These are phyloP conservation scores for Cryptomeria japonica DNA, from an alignment of 75 land plant species.

Conservation along the genomic window DNA sequence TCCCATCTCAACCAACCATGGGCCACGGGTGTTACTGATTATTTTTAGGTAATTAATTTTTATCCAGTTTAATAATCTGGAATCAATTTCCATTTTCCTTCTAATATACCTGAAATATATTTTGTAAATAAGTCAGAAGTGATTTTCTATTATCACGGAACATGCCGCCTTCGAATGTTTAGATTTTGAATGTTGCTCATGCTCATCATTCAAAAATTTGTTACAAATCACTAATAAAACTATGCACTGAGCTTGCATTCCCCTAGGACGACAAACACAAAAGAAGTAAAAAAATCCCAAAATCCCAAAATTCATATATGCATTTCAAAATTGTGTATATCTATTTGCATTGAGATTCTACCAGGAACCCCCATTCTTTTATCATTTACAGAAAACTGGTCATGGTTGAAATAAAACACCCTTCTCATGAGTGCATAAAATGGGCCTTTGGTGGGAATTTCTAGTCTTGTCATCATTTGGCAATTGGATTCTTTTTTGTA, in stretches of 20 bases:
- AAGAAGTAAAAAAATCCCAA: background rate
- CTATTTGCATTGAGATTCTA: background rate
- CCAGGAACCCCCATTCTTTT: background rate
- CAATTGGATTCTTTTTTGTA: background rate
- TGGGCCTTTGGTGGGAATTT: background rate
- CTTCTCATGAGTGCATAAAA: background rate
- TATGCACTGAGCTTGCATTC: background rate
- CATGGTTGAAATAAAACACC: background rate
- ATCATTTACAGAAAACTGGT: background rate
- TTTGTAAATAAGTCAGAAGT: background rate
- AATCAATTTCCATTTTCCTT: background rate
- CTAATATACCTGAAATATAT: background rate
- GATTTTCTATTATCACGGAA: background rate
- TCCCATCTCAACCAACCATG: background rate
- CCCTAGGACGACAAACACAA: background rate
- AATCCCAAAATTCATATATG: background rate
- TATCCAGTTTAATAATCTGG: background rate
- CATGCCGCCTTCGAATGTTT: background rate
- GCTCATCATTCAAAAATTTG: background rate
- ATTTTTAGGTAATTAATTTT: background rate
- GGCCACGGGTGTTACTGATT: background rate
- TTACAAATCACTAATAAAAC: background rate
- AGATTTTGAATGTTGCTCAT: background rate
- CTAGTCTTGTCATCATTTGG: background rate
- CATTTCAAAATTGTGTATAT: background rate